Evolutionary conservation across 2,329 filamentous ascomycete genomes (phyloP).

Genomic region (Helotiales sp.): DNA sequence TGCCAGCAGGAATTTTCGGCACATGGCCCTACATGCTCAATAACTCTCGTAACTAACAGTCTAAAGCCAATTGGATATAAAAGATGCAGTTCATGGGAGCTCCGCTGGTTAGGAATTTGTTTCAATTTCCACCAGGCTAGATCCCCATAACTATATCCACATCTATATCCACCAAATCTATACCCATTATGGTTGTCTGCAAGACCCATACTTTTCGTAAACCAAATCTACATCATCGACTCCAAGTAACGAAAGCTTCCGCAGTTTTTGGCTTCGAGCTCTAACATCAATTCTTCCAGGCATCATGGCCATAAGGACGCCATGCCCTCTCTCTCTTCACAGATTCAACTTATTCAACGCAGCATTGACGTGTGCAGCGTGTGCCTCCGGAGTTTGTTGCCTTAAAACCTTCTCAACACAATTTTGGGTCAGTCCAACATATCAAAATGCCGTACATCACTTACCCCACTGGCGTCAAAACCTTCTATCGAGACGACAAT

Average conservation of each 20-base stretch:
- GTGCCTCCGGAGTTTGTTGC: neutral
- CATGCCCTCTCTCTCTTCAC: neutral
- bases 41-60: too few relatives aligned
- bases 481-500: neutral
- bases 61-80: neutral
- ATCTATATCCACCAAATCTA: neutral
- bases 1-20: neutral
- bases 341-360: neutral
- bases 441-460: neutral
- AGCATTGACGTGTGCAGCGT: neutral
- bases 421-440: neutral
- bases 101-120: too few relatives aligned
- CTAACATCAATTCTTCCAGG: neutral
- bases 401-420: neutral
- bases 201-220: neutral
- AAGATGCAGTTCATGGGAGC: neutral
- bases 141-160: neutral
- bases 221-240: neutral
- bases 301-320: neutral
- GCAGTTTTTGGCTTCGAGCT: neutral
- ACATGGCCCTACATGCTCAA: too few relatives aligned
- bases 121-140: neutral
- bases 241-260: neutral
- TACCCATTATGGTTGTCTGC: neutral
- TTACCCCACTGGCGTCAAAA: neutral